These are phyloP conservation scores for Trichocomaceae sp. DNA, from an alignment of 2,329 filamentous ascomycete genomes.

Conservation along the genomic window DNA sequence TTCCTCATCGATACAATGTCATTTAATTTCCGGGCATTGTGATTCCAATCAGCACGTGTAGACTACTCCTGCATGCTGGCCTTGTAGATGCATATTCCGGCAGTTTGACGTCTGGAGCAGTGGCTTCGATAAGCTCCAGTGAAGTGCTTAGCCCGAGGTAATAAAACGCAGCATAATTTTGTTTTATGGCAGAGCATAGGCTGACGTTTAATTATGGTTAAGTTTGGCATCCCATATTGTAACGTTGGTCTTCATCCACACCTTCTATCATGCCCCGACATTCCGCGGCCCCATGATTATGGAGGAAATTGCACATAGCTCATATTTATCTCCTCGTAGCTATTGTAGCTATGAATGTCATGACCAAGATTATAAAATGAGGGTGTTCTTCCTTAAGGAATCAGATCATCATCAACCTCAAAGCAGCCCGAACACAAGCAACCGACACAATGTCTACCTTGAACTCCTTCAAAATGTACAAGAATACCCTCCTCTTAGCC, in stretches of 20 bases:
- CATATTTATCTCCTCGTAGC: background rate
- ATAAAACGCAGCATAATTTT: background rate
- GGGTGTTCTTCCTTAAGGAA: background rate
- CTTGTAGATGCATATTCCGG: too few species aligned
- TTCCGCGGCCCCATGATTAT: constrained; percentile 1
- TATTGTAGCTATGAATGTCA: background rate
- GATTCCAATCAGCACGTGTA: too few species aligned
- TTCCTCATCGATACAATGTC: too few species aligned
- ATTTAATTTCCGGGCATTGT: too few species aligned
- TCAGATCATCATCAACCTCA: background rate
- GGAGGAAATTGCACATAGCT: background rate
- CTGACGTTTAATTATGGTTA: background rate
- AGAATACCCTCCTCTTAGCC: constrained; percentile 4
- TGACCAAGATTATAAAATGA: too few species aligned
- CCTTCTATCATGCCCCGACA: constrained; percentile 7
- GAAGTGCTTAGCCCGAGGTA: background rate
- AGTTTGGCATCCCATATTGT: background rate
- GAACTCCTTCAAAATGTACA: constrained; percentile 9
- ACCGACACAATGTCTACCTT: background rate
- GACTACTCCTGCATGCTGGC: background rate
- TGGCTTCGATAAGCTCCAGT: background rate
- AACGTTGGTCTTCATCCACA: constrained; percentile 3
- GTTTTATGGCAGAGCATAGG: background rate
- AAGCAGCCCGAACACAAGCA: background rate
- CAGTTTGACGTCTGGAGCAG: too few species aligned